phyloP scores from a whole-genome alignment of 2,329 filamentous ascomycete genomes.

The Pseudogymnoascus sp. region DNA sequence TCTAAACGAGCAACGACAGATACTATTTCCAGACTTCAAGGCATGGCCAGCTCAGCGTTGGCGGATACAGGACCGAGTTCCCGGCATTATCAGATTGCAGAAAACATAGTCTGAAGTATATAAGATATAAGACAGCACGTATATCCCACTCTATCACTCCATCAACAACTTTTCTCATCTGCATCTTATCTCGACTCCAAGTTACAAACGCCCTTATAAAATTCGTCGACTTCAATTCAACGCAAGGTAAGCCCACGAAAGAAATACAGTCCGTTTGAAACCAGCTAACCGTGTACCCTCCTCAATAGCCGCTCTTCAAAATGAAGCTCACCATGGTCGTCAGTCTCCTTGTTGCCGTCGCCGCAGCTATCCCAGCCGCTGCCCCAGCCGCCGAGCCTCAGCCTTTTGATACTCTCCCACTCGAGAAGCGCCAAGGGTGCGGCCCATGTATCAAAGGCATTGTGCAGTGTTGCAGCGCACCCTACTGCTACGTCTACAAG shows the following conservation, averaged over 20 bases:
- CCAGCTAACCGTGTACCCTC: neutral
- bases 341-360: neutral
- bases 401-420: neutral
- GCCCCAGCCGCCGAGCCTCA: neutral
- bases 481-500: neutral
- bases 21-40: too few relatives aligned
- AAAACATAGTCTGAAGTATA: too few relatives aligned
- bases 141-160: neutral
- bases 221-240: neutral
- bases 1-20: too few relatives aligned
- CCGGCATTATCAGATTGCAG: too few relatives aligned
- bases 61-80: too few relatives aligned
- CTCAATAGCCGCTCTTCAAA: neutral
- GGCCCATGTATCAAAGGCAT: neutral
- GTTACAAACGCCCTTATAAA: neutral
- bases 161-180: neutral
- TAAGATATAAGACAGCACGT: too few relatives aligned
- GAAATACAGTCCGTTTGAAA: neutral
- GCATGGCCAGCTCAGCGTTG: too few relatives aligned
- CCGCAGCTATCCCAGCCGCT: neutral
- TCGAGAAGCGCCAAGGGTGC: neutral
- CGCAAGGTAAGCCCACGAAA: neutral
- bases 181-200: neutral
- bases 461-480: neutral
- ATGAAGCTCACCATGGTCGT: neutral